These are phyloP conservation scores for Ustilago hordei DNA, from an alignment of 1,284 basidiomycete genomes.

Conservation along the genomic window DNA sequence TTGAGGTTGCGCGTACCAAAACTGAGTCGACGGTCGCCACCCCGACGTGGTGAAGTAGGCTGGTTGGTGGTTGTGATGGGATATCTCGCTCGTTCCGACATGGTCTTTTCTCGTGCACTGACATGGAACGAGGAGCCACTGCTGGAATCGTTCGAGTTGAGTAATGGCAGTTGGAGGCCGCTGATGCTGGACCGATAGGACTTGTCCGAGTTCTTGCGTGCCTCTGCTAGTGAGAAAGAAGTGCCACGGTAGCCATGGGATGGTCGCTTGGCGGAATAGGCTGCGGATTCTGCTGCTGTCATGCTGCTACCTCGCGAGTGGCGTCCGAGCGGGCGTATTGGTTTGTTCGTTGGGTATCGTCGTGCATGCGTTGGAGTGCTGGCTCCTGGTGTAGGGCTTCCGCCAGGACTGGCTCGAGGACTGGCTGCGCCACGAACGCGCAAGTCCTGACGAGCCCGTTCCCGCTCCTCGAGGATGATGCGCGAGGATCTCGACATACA, in stretches of 20 bases:
- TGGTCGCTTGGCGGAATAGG: conserved; percentile 21
- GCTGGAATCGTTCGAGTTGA: conserved; percentile 38
- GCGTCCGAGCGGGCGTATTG: conserved; percentile 25
- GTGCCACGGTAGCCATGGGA: conserved; percentile 49
- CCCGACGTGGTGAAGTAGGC: not conserved
- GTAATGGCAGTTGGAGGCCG: conserved; percentile 32
- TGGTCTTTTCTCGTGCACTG: conserved; percentile 35
- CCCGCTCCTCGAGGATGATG: conserved; percentile 44
- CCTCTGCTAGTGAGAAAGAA: conserved; percentile 35
- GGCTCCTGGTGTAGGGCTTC: conserved; percentile 30
- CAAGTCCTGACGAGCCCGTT: conserved; percentile 41
- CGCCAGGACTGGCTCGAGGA: conserved; percentile 30
- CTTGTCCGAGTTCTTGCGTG: conserved; percentile 33
- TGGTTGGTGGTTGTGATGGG: conserved; percentile 40
- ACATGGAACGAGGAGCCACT: conserved; percentile 45
- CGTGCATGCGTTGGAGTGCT: conserved; percentile 24
- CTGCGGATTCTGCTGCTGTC: conserved; percentile 20
- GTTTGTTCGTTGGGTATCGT: conserved; percentile 42
- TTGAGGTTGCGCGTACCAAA: conserved; percentile 31
- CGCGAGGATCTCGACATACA: conserved; percentile 43
- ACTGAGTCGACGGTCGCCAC: conserved; percentile 10
- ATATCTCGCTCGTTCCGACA: conserved; percentile 45
- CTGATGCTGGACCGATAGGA: conserved; percentile 32
- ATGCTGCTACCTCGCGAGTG: conserved; percentile 36
- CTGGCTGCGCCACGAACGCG: conserved; percentile 40